Evolutionary conservation across 345 rosid species (phyloP).

Genomic region (Populus davidiana): DNA sequence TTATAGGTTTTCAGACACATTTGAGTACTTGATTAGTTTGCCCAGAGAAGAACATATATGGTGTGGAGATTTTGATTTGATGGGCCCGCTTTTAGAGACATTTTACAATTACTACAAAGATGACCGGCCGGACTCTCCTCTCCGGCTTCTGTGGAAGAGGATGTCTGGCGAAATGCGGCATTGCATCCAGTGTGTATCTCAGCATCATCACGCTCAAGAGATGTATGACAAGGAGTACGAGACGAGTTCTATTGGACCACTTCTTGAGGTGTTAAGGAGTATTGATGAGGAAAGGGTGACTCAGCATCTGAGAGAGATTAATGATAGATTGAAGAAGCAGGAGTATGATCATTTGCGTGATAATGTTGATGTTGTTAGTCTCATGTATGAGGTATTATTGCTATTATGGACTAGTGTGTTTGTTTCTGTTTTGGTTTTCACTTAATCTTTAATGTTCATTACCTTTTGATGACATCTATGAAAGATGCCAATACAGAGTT

Average conservation of each 20-base stretch:
- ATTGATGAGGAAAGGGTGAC: conserved; percentile 89
- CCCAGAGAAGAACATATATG: conserved; percentile 76
- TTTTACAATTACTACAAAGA: conserved; percentile 83
- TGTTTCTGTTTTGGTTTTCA: not conserved
- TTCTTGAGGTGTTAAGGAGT: conserved; percentile 60
- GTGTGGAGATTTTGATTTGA: conserved; percentile 75
- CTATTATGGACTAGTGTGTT: not conserved
- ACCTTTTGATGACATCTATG: not conserved
- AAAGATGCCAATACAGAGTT: too few species aligned
- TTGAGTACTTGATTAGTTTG: conserved; percentile 57
- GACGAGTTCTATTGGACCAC: conserved; percentile 64
- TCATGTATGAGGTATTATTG: conserved; percentile 87
- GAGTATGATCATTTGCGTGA: conserved; percentile 66
- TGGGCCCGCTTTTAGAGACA: conserved; percentile 90
- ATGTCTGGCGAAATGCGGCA: conserved; percentile 64
- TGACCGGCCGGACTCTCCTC: conserved; percentile 69
- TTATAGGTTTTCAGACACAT: conserved; percentile 79
- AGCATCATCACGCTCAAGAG: conserved; percentile 89
- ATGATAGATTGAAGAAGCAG: conserved; percentile 43
- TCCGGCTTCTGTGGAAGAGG: conserved; percentile 72
- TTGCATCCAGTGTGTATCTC: conserved; percentile 80
- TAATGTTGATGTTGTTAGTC: conserved; percentile 69
- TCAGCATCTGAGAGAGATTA: conserved; percentile 60
- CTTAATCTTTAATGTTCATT: not conserved
- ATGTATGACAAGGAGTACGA: conserved; percentile 74